These are phyloP conservation scores for Ceratocystis albifundus DNA, from an alignment of 2,329 filamentous ascomycete genomes.

Conservation along the genomic window DNA sequence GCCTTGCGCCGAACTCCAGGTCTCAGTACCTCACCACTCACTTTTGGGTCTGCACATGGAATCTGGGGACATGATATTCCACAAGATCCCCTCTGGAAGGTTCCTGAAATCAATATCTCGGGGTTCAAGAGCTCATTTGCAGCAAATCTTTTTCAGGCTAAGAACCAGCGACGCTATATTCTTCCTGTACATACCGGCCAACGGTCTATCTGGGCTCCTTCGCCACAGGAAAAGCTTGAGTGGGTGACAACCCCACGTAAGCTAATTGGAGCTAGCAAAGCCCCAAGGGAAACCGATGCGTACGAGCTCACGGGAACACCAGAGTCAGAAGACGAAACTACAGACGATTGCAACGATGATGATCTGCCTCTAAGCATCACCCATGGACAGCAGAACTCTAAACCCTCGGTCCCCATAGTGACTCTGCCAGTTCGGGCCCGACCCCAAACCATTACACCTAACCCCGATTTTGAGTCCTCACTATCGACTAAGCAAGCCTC, in stretches of 20 bases:
- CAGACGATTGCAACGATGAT: neutral
- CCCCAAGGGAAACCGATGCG: neutral
- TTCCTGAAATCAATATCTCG: conserved; percentile 23
- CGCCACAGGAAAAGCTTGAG: conserved; percentile 25
- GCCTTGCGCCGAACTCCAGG: conserved; percentile 5
- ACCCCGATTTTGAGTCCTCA: no score
- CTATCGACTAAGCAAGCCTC: no score
- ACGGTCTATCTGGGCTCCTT: conserved; percentile 31
- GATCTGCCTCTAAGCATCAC: neutral
- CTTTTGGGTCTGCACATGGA: conserved; percentile 6
- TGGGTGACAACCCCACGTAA: conserved; percentile 21
- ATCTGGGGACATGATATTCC: conserved; percentile 14
- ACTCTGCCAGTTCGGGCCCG: no score
- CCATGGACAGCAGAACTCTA: no score
- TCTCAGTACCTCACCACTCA: neutral
- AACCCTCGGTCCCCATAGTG: no score
- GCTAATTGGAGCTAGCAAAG: neutral
- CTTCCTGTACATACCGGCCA: conserved; percentile 28
- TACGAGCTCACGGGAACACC: neutral
- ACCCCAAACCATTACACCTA: no score
- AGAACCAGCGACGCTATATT: conserved; percentile 28
- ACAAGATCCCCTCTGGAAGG: conserved; percentile 23
- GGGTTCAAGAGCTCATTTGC: conserved; percentile 23
- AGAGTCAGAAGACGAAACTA: neutral
- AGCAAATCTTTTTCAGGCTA: conserved; percentile 21